Evolutionary conservation across 148 eudicot species (phyloP).

Genomic region (Nepenthes gracilis): DNA sequence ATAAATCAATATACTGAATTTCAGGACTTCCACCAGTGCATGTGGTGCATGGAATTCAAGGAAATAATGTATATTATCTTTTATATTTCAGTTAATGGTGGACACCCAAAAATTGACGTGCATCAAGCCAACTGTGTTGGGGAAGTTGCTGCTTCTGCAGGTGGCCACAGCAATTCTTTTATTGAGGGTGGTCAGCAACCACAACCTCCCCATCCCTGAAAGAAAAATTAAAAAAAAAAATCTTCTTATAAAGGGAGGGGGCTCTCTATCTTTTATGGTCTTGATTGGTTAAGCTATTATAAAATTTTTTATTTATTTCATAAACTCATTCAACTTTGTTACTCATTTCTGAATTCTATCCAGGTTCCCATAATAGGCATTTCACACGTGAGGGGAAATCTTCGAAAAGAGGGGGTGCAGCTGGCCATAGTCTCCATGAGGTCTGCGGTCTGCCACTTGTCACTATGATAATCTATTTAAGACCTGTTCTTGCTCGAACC

Average conservation of each 20-base stretch:
- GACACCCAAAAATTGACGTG: constrained; percentile 37
- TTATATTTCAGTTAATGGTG: constrained; percentile 27
- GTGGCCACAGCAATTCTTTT: constrained; percentile 36
- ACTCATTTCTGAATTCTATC: constrained; percentile 3
- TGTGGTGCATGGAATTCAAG: too few relatives aligned
- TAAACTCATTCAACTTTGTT: constrained; percentile 1
- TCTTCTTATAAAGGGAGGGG: too few relatives aligned
- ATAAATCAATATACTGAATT: too few relatives aligned
- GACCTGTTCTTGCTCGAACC: not conserved
- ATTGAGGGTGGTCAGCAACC: constrained; percentile 39
- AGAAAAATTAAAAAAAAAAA: too few relatives aligned
- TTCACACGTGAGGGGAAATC: constrained; percentile 59
- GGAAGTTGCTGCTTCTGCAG: constrained; percentile 23
- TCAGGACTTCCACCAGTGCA: too few relatives aligned
- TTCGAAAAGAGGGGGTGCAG: constrained; percentile 50
- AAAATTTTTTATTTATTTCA: not conserved
- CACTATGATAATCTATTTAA: not conserved
- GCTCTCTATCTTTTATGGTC: not conserved
- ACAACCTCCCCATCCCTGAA: too few relatives aligned
- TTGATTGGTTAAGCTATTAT: not conserved
- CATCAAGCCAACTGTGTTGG: constrained; percentile 18
- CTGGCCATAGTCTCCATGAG: constrained; percentile 66
- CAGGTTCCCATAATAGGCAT: constrained; percentile 55
- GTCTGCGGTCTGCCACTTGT: constrained; percentile 19
- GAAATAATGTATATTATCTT: too few relatives aligned